Base-by-base conservation (phyloP, 2,329 filamentous ascomycete genomes). In the Pyrenophora tritici-repentis region DNA sequence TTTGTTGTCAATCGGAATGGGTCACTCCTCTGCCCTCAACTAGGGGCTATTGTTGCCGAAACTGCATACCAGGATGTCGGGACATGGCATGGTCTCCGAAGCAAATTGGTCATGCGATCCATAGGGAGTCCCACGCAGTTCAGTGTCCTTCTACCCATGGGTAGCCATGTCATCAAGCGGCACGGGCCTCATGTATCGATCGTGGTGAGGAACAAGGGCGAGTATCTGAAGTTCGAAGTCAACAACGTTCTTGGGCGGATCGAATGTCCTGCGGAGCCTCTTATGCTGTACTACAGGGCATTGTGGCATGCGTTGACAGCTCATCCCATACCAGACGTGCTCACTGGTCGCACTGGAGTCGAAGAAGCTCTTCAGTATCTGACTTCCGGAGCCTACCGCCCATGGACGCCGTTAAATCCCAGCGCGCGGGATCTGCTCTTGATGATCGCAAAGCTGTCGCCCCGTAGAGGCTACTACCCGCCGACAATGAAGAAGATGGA, bases 51-150 rank as follows among this genome's bases (percentile, higher is more conserved):
- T 41, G 72, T 88, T 17, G 48, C 51, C 38, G 63, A 69, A 0
- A 60, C 83, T 16, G n/a, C n/a, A n/a, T n/a, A n/a, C n/a, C 86
- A 89, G 57, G 79, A 86, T 39, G 72, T 79, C 0, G 85, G 85
- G 0, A 83, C 82, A 0, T 75, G 81, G 44, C 80, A 87, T 47
- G 85, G 85, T 0, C 72, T 87, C 0, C 45, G 73, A 1, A 84
- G 79, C 64, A 86, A 81, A 63, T 70, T 86, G 6, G 78, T 87
- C 2, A 70, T 86, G 12, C 74, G 78, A 0, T n/a, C n/a, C n/a
- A n/a, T n/a, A n/a, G n/a, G n/a, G n/a, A n/a, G n/a, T n/a, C n/a
- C n/a, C n/a, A n/a, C n/a, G n/a, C n/a, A n/a, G n/a, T n/a, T n/a
- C n/a, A n/a, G n/a, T n/a, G n/a, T n/a, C n/a, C n/a, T n/a, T n/a